phyloP scores from a whole-genome alignment of 2,329 filamentous ascomycete species.

The Penicillium sp. region DNA sequence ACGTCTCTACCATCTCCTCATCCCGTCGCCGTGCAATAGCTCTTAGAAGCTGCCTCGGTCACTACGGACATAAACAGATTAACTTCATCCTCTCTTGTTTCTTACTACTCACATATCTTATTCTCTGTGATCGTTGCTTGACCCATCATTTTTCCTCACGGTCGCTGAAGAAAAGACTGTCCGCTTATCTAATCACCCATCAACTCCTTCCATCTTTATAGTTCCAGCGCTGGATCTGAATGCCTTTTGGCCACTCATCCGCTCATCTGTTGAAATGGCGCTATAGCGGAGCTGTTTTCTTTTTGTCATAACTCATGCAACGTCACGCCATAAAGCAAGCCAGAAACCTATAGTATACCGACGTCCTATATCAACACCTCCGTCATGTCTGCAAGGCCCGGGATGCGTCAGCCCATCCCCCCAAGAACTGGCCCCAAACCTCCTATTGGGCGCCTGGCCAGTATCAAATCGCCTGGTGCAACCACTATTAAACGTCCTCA shows the following conservation, averaged over 20 bases:
- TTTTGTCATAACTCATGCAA: not conserved
- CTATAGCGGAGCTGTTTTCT: not conserved
- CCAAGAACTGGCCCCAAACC: slow-evolving; percentile 31
- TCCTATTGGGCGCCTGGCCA: slow-evolving; percentile 45
- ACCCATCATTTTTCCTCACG: not conserved
- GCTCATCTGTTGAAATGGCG: slow-evolving; percentile 2
- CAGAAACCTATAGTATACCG: not conserved
- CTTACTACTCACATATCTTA: not conserved
- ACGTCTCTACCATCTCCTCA: not conserved
- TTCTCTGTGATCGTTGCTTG: not conserved
- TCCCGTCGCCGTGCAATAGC: not conserved
- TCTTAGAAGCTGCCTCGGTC: not conserved
- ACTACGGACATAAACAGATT: not conserved
- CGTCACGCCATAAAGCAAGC: not conserved
- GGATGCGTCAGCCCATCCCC: slow-evolving; percentile 38
- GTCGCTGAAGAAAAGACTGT: not conserved
- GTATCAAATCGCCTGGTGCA: slow-evolving; percentile 43
- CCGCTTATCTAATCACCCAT: slow-evolving; percentile 9
- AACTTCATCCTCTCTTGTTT: not conserved
- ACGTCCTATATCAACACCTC: not conserved
- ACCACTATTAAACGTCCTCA: slow-evolving; percentile 46
- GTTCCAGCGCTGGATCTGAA: not conserved
- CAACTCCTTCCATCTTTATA: not conserved
- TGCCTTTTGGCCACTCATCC: not conserved
- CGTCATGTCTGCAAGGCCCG: slow-evolving; percentile 40